A percentile compares a stretch with the other conserved stretches of the same genome.
Conservation (phyloP, 495 filamentous ascomycete genomes). For the Saxophila tyrrhenica region DNA sequence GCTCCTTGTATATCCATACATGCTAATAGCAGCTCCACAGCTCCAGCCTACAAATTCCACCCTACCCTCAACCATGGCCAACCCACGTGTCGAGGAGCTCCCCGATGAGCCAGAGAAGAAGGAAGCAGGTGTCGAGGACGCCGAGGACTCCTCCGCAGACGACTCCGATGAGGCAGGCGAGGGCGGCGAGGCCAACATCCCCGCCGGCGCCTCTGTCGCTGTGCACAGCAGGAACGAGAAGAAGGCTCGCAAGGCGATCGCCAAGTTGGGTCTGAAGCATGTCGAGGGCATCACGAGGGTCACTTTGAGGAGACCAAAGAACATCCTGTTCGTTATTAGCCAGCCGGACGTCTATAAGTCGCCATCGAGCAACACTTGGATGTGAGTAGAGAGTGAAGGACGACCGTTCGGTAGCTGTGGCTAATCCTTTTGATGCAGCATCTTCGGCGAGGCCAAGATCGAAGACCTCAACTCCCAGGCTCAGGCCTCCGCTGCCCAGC, state of each 20-base stretch:
- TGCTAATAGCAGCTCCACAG: background rate
- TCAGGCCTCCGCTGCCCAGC: constrained; percentile 84
- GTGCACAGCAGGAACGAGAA: constrained; percentile 99
- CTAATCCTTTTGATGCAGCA: constrained; percentile 41
- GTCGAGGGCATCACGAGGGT: constrained; percentile 96
- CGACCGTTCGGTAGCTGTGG: background rate
- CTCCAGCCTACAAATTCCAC: background rate
- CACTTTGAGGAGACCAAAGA: constrained; percentile 94
- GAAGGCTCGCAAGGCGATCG: constrained; percentile 97
- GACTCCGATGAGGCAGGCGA: constrained; percentile 51
- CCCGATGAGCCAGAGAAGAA: constrained; percentile 76
- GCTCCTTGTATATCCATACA: no score
- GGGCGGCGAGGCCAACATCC: constrained; percentile 53
- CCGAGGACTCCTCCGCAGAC: constrained; percentile 55
- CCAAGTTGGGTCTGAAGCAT: constrained; percentile 93
- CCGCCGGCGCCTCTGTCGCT: constrained; percentile 73
- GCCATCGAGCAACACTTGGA: constrained; percentile 96
- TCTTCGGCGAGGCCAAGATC: constrained; percentile 99
- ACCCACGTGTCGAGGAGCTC: constrained; percentile 94
- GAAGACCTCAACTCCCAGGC: constrained; percentile 98
- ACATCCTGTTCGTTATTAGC: constrained; percentile 99
- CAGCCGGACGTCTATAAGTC: constrained; percentile 98
- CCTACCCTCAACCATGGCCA: constrained; percentile 64
- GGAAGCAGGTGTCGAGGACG: constrained; percentile 55
- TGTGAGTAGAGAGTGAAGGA: constrained; percentile 49